These are phyloP conservation scores for Diaporthe helianthi DNA, from an alignment of 2,329 filamentous ascomycete genomes.

Conservation along the genomic window DNA sequence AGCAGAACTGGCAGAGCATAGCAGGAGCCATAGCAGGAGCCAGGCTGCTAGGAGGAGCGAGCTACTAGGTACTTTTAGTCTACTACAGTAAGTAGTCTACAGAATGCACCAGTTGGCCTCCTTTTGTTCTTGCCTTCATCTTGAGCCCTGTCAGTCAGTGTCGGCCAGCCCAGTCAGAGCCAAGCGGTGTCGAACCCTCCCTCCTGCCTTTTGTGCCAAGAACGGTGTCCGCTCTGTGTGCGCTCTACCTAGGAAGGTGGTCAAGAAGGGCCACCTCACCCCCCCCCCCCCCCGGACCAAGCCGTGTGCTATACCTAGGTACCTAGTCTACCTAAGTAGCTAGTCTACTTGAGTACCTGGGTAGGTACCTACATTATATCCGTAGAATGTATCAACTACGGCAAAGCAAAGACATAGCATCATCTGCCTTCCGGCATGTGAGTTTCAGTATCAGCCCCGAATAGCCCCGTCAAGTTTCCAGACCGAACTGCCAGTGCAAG, in stretches of 20 bases:
- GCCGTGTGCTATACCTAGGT: not conserved
- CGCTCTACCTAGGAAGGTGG: not conserved
- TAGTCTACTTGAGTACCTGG: too few species aligned
- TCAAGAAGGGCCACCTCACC: not conserved
- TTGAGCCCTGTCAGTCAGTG: not conserved
- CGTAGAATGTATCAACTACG: not conserved
- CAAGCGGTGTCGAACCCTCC: slow-evolving; percentile 2
- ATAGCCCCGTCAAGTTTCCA: not conserved
- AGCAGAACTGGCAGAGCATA: too few species aligned
- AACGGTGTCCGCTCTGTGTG: not conserved
- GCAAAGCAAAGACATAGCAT: slow-evolving; percentile 4
- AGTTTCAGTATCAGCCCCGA: not conserved
- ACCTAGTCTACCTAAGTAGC: too few species aligned
- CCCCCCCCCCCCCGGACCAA: not conserved
- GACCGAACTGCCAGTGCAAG: not conserved
- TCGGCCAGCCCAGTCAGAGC: not conserved
- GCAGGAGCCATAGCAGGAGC: not conserved
- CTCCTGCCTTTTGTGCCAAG: slow-evolving; percentile 14
- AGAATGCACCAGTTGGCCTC: slow-evolving; percentile 12
- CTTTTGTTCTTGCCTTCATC: not conserved
- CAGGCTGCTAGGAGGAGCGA: too few species aligned
- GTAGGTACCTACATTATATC: too few species aligned
- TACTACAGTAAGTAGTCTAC: too few species aligned
- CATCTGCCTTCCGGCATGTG: slow-evolving; percentile 14
- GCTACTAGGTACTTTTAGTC: too few species aligned